Evolutionary conservation across 345 rosid species (phyloP), one percentile per base, ranked within the genome.

Genomic region (Brassica rapa): DNA sequence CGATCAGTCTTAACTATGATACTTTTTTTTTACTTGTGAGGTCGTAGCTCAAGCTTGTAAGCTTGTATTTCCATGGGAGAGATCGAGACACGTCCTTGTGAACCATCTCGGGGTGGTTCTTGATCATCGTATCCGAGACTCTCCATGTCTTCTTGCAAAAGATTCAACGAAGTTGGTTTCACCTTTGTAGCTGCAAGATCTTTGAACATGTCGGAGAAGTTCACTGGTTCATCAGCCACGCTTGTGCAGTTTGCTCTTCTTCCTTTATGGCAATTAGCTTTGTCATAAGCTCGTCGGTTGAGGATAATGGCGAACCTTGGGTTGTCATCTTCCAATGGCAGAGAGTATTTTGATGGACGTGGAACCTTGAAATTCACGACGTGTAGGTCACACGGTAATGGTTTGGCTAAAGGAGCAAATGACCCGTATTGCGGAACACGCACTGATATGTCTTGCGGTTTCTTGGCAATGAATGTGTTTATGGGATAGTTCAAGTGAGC

Each of bases 61-160:
- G 99, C 93, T 78, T 88, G 94, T 81, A 95, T 84, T 85, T 95
- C 99, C 99, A 93, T 95, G 59, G 98, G 97, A 66, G 93, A 81
- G 57, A 95, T 90, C 71, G 62, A 21, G 19, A 90, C 80, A 66
- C 53, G 87, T 66, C 97, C 98, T 21, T 93, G 5, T 77, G 89
- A 74, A 37, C 77, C 81, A 76, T 89, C 92, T 33, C 81, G 79
- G 12, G 77, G 41, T 2, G 24, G 51, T 49, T 79, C 82, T 86
- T 86, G 90, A 63, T 90, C 96, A 1, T 76, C 59, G 56, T 93
- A 95, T 30, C 97, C 99, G 1, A 95, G 89, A 81, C 86, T 66
- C 70, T 87, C 97, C 1, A 84, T 72, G 70, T 88, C 94, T 63
- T 95, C 97, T 56, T 93, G 96, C 72, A 95, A 83, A 67, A 95